phyloP scores from a whole-genome alignment of 345 rosid species.

The Eucalyptus brandiana region DNA sequence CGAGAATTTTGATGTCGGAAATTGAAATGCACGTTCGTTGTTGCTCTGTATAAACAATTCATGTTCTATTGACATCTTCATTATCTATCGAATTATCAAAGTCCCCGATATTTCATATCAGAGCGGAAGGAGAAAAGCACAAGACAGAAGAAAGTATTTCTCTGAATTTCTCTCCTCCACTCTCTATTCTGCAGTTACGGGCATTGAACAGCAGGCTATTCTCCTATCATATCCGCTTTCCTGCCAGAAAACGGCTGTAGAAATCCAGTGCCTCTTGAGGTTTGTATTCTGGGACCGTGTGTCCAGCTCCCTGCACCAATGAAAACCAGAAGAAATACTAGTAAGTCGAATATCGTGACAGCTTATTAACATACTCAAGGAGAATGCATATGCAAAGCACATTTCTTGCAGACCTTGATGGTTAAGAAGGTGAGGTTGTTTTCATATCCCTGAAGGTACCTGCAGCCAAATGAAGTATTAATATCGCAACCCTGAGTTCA shows the following conservation, averaged over 20 bases:
- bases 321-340: neutral
- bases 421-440: neutral
- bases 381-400: neutral
- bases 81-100: neutral
- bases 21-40: neutral
- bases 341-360: neutral
- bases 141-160: neutral
- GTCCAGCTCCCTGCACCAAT: slow-evolving; percentile 67
- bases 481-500: neutral
- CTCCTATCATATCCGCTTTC: slow-evolving; percentile 22
- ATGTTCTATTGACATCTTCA: neutral
- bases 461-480: neutral
- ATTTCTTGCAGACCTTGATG: neutral
- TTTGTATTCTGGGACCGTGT: slow-evolving; percentile 79
- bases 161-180: neutral
- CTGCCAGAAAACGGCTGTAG: slow-evolving; percentile 62
- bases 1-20: neutral
- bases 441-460: neutral
- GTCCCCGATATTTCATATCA: neutral
- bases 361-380: neutral
- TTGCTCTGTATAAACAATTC: neutral
- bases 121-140: neutral
- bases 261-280: slow-evolving; percentile 67
- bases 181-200: neutral
- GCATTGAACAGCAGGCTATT: neutral